Conservation (phyloP, 2,329 filamentous ascomycete species). For the Cytospora piceae region DNA sequence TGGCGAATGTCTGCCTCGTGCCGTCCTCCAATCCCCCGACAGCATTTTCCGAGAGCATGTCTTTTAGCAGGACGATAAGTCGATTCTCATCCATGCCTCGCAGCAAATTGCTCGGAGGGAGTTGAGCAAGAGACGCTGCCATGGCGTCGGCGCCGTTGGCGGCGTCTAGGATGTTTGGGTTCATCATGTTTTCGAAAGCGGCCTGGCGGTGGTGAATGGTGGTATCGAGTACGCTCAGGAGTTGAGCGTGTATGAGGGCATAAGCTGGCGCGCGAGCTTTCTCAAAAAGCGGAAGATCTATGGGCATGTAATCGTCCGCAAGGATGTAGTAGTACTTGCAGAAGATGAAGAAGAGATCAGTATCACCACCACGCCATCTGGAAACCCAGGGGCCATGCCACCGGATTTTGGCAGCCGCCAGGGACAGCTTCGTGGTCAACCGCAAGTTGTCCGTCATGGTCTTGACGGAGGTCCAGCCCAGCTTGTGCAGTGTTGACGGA, state of each 20-base stretch:
- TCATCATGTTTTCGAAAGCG: constrained; percentile 49
- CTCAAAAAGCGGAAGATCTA: constrained; percentile 54
- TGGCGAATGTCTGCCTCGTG: constrained; percentile 72
- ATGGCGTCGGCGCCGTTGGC: constrained; percentile 65
- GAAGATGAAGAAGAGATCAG: constrained; percentile 90
- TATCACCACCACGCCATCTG: constrained; percentile 85
- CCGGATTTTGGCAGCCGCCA: constrained; percentile 72
- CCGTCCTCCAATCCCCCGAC: constrained; percentile 40
- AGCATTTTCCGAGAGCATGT: constrained; percentile 65
- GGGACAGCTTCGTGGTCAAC: constrained; percentile 65
- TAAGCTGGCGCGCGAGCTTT: constrained; percentile 74
- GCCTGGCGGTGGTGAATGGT: constrained; percentile 83
- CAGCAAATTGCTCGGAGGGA: constrained; percentile 67
- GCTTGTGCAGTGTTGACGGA: constrained; percentile 64
- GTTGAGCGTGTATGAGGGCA: constrained; percentile 79
- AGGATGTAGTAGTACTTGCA: constrained; percentile 85
- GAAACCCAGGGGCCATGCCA: constrained; percentile 87
- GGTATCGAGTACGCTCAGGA: constrained; percentile 77
- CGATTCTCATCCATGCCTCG: constrained; percentile 89
- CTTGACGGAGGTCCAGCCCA: constrained; percentile 60
- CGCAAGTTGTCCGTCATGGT: constrained; percentile 61
- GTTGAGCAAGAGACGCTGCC: constrained; percentile 63
- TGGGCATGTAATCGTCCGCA: constrained; percentile 71
- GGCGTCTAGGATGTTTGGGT: constrained; percentile 50
- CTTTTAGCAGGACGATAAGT: constrained; percentile 78